Conservation (phyloP, 1,139 yeast species). For the Arxiozyma telluris region DNA sequence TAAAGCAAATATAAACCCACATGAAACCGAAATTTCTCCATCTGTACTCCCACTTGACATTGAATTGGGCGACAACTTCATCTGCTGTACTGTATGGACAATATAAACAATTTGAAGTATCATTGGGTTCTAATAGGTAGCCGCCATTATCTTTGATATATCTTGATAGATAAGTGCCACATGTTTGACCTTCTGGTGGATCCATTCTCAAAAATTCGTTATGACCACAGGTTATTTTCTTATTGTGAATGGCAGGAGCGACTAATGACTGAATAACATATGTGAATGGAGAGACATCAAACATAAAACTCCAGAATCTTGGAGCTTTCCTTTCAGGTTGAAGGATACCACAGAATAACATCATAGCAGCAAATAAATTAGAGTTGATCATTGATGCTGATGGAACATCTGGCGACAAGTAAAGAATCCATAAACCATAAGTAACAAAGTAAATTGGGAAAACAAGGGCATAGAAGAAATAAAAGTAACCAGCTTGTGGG, state of each 20-base stretch:
- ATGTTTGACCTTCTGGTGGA: conserved; percentile 44
- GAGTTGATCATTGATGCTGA: conserved; percentile 42
- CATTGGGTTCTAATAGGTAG: conserved; percentile 35
- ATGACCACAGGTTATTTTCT: conserved; percentile 37
- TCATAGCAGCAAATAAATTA: conserved; percentile 37
- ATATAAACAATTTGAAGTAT: conserved; percentile 38
- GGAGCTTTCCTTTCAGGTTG: conserved; percentile 42
- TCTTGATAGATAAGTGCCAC: conserved; percentile 36
- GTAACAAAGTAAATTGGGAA: conserved; percentile 40
- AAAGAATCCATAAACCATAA: conserved; percentile 44
- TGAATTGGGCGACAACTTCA: conserved; percentile 35
- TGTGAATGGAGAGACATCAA: conserved; percentile 46
- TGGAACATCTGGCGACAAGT: conserved; percentile 41
- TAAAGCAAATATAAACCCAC: conserved; percentile 41
- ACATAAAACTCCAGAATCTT: conserved; percentile 51
- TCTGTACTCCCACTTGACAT: conserved; percentile 36
- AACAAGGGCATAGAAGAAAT: conserved; percentile 36
- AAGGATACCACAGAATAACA: conserved; percentile 54
- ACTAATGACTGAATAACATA: conserved; percentile 43
- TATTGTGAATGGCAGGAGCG: conserved; percentile 37
- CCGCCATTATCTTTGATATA: conserved; percentile 38
- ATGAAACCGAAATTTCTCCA: conserved; percentile 58
- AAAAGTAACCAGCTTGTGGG: conserved; percentile 38
- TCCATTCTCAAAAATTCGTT: conserved; percentile 40
- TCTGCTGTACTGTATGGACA: conserved; percentile 41